Evolutionary conservation across 768 basidiomycete genomes (phyloP).

Genomic region (Leccinum ochraceum): DNA sequence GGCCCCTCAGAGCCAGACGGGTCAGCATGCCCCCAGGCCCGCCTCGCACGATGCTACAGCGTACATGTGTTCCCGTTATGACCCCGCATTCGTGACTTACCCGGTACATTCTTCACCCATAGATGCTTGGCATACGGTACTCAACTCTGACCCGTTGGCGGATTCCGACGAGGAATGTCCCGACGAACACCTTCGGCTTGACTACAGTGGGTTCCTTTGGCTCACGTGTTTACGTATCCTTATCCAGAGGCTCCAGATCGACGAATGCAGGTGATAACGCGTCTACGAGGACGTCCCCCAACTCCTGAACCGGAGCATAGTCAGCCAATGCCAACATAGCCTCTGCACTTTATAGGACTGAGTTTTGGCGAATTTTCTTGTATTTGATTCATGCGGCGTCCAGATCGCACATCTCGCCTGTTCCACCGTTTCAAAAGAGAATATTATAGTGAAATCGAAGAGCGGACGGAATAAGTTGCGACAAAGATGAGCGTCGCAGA

Average conservation of each 20-base stretch:
- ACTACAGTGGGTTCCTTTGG: conserved; percentile 52
- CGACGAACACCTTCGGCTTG: conserved; percentile 64
- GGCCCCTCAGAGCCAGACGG: conserved; percentile 27
- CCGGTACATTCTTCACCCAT: conserved; percentile 6
- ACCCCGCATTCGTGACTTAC: conserved; percentile 6
- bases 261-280: conserved; percentile 60
- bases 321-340: conserved; percentile 14
- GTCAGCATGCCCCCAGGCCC: conserved; percentile 30
- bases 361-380: background rate
- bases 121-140: conserved; percentile 77
- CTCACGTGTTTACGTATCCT: conserved; percentile 3
- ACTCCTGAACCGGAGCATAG: conserved; percentile 49
- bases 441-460: conserved; percentile 27
- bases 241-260: conserved; percentile 42
- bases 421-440: conserved; percentile 21
- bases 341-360: background rate
- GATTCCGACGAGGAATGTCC: conserved; percentile 74
- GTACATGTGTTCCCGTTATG: conserved; percentile 41
- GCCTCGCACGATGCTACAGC: conserved; percentile 62
- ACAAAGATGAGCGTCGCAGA: conserved; percentile 15
- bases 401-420: conserved; percentile 9
- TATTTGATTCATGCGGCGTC: conserved; percentile 6
- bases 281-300: conserved; percentile 55
- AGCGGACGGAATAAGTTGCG: conserved; percentile 10
- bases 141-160: conserved; percentile 65